These are phyloP conservation scores for Erysimum cheiri DNA, from an alignment of 441 rosid species.

Conservation along the genomic window DNA sequence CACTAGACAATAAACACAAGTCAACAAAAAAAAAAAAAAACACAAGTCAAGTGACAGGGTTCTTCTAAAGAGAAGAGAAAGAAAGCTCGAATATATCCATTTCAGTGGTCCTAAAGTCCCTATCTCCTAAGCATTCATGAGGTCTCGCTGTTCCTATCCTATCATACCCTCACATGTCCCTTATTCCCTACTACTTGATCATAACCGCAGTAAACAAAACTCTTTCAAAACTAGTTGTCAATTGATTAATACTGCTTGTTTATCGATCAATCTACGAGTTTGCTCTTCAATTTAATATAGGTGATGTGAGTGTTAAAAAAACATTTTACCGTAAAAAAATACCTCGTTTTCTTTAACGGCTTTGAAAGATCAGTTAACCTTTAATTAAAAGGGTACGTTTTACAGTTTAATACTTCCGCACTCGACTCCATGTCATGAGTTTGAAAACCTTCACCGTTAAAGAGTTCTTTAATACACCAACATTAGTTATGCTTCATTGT, in stretches of 20 bases:
- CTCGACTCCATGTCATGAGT: not conserved
- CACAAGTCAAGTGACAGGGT: not conserved
- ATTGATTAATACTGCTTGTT: not conserved
- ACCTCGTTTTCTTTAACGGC: not conserved
- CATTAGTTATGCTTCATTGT: slow-evolving; percentile 1
- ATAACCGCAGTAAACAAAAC: not conserved
- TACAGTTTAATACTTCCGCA: not conserved
- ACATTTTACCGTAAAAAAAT: not conserved
- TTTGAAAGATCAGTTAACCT: not conserved
- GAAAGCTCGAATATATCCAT: not conserved
- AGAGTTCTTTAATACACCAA: not conserved
- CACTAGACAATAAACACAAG: too few species aligned
- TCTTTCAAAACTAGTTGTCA: not conserved
- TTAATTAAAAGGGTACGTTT: not conserved
- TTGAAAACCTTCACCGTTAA: not conserved
- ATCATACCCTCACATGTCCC: not conserved
- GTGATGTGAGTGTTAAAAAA: not conserved
- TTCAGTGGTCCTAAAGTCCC: slow-evolving; percentile 6
- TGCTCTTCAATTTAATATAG: not conserved
- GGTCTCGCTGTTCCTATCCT: not conserved
- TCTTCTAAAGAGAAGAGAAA: not conserved
- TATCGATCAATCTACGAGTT: not conserved
- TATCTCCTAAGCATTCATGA: not conserved
- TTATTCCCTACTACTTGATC: not conserved
- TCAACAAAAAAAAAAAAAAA: too few species aligned